Evolutionary conservation across 352 stramenopile species (phyloP), one percentile per base, ranked within the genome.

Genomic region (Phytophthora rubi): DNA sequence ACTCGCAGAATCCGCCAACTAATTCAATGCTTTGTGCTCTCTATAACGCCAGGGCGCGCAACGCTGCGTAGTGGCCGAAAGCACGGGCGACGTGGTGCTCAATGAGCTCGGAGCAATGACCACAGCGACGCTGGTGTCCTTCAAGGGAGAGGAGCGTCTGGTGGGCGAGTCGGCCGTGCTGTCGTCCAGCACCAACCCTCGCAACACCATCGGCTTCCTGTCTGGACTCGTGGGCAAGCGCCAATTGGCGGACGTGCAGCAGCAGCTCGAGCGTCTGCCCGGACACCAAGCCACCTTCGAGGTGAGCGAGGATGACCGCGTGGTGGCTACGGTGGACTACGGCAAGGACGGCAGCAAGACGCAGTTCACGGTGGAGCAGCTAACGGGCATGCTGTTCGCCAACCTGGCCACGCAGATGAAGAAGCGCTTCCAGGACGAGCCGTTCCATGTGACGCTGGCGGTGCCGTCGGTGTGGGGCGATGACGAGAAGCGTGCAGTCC

Each of bases 101-200:
- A 97, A 96, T 59, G 90, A 97, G 73, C 85, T 97, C 8, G 91
- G 91, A 42, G 83, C 79, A 49, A 94, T 97, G 83, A 95, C 89
- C 33, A 95, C 88, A 3, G 88, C 90, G 30, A 93, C 86, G 35
- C 74, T 97, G 18, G 87, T 97, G 60, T 88, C 89, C n/a, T 97
- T 97, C 62, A 96, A 94, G 59, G 83, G 84, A 55, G 80, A 93
- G 54, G 89, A 97, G 76, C 80, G 90, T 0, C 82, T 96, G 16
- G 72, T 97, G 30, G 91, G 91, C 47, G 90, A 97, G 66, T 77
- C 86, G 5, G 90, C 88, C n/a, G 88, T 97, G 62, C 78, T 92
- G 44, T 89, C 90, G 33, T 85, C 90, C 52, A 92, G 80, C 62
- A 94, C 88, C 26, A 97, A 96, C 75, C 88, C 90, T 42, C 65